Conservation (phyloP, 805 yeast genomes). For the Wickerhamiella australiensis region DNA sequence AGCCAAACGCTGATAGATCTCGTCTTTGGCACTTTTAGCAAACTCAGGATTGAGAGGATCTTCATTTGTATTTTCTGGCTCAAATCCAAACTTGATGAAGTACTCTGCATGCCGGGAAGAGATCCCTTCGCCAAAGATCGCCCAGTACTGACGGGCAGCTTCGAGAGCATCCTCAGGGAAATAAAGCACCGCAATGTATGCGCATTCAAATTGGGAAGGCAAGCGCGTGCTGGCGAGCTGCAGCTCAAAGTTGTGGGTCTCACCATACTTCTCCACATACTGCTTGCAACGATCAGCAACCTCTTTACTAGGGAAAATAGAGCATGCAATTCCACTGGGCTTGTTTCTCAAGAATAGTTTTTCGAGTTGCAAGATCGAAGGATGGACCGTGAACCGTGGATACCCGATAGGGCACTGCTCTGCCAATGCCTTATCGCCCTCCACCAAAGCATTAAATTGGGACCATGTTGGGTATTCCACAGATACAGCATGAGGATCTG, state of each 20-base stretch:
- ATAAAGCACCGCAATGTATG: neutral
- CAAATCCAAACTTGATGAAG: slow-evolving; percentile 52
- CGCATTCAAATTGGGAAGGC: neutral
- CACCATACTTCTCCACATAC: neutral
- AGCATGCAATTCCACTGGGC: neutral
- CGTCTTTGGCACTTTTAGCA: slow-evolving; percentile 44
- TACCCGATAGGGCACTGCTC: neutral
- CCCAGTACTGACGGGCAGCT: slow-evolving; percentile 6
- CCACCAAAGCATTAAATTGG: neutral
- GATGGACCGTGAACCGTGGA: slow-evolving; percentile 8
- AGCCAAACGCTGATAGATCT: slow-evolving; percentile 26
- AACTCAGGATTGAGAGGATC: slow-evolving; percentile 63
- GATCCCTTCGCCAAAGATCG: slow-evolving; percentile 10
- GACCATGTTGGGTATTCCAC: slow-evolving; percentile 4
- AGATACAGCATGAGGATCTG: slow-evolving; percentile 5
- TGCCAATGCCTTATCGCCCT: slow-evolving; percentile 1
- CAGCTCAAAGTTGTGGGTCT: neutral
- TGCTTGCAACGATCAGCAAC: slow-evolving; percentile 6
- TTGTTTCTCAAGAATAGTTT: neutral
- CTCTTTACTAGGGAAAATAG: slow-evolving; percentile 1
- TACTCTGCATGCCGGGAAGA: slow-evolving; percentile 9
- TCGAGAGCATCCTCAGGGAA: slow-evolving; percentile 5
- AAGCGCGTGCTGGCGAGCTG: neutral
- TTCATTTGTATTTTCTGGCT: slow-evolving; percentile 63
- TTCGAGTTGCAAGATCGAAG: neutral